phyloP scores from a whole-genome alignment of 2,329 filamentous ascomycete species.

The Lasiodiplodia theobromae region DNA sequence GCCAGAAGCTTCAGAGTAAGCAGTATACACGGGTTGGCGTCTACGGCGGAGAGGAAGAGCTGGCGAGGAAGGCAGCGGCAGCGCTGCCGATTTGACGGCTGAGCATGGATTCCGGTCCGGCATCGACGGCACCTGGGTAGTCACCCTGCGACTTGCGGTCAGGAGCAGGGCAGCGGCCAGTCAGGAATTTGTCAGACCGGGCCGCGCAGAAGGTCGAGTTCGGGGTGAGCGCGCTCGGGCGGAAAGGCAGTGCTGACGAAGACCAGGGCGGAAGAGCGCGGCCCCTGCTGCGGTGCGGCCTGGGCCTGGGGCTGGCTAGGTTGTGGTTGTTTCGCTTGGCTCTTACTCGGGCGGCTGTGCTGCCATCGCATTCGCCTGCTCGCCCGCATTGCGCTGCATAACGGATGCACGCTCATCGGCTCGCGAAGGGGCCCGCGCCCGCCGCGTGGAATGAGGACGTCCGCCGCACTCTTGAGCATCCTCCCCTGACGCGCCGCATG shows the following conservation, averaged over 20 bases:
- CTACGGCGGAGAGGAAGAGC: neutral
- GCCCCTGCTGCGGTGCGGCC: constrained; percentile 21
- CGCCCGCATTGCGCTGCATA: constrained; percentile 14
- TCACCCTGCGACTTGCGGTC: constrained; percentile 18
- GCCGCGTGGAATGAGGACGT: constrained; percentile 19
- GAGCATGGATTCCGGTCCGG: neutral
- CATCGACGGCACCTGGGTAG: neutral
- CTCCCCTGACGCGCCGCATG: constrained; percentile 13
- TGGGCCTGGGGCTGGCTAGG: neutral
- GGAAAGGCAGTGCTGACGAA: constrained; percentile 12
- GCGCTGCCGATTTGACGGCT: neutral
- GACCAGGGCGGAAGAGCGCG: constrained; percentile 6
- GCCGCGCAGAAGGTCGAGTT: constrained; percentile 19
- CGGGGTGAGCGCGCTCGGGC: constrained; percentile 14
- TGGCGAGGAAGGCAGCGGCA: neutral
- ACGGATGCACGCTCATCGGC: constrained; percentile 21
- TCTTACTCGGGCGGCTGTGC: constrained; percentile 14
- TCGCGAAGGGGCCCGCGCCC: constrained; percentile 19
- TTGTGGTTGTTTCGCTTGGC: constrained; percentile 12
- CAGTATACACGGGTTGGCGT: constrained; percentile 10
- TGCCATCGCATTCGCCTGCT: neutral
- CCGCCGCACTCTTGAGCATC: constrained; percentile 3
- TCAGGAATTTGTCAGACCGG: constrained; percentile 19
- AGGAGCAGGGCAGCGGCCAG: constrained; percentile 9
- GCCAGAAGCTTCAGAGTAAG: constrained; percentile 8